These are phyloP conservation scores for Leccinum pellstonianum DNA, from an alignment of 768 basidiomycete species.

Conservation along the genomic window DNA sequence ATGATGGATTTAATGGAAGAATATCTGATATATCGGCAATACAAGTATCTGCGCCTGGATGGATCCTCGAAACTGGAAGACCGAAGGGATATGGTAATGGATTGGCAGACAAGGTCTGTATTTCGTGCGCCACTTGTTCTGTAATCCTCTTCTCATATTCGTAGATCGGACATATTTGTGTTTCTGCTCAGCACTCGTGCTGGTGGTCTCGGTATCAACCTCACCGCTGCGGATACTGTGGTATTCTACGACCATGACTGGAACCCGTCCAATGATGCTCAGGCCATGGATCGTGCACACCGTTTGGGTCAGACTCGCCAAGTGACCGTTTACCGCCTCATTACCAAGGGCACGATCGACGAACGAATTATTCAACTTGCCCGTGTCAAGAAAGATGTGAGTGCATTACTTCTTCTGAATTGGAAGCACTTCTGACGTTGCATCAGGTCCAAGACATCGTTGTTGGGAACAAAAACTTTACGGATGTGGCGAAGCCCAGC, in stretches of 20 bases:
- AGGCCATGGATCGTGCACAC: slow-evolving; percentile 98
- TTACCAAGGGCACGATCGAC: slow-evolving; percentile 92
- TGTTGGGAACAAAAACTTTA: slow-evolving; percentile 94
- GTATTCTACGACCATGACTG: slow-evolving; percentile 26
- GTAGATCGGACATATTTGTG: slow-evolving; percentile 82
- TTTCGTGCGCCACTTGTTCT: neutral
- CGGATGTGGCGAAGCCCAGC: slow-evolving; percentile 90
- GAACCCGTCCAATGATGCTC: slow-evolving; percentile 96
- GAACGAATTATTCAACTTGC: slow-evolving; percentile 97
- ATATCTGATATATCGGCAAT: slow-evolving; percentile 94
- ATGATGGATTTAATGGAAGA: slow-evolving; percentile 99
- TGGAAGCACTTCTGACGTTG: neutral
- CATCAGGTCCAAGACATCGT: slow-evolving; percentile 96
- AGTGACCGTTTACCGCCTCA: slow-evolving; percentile 93
- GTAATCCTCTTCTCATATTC: neutral
- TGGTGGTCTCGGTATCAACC: slow-evolving; percentile 95
- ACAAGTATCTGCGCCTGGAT: slow-evolving; percentile 91
- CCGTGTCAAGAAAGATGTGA: slow-evolving; percentile 93
- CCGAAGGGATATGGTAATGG: slow-evolving; percentile 97
- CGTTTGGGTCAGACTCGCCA: slow-evolving; percentile 95
- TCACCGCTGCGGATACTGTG: slow-evolving; percentile 62
- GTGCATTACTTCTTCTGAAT: slow-evolving; percentile 17
- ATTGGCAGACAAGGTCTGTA: slow-evolving; percentile 93
- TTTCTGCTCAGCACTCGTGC: slow-evolving; percentile 94
- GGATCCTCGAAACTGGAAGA: slow-evolving; percentile 95